Percentiles rank a stretch among this genome's conserved stretches.
These are phyloP conservation scores for Aegilops longissima DNA, from an alignment of 176 grass and related monocot genomes.

Conservation along the genomic window DNA sequence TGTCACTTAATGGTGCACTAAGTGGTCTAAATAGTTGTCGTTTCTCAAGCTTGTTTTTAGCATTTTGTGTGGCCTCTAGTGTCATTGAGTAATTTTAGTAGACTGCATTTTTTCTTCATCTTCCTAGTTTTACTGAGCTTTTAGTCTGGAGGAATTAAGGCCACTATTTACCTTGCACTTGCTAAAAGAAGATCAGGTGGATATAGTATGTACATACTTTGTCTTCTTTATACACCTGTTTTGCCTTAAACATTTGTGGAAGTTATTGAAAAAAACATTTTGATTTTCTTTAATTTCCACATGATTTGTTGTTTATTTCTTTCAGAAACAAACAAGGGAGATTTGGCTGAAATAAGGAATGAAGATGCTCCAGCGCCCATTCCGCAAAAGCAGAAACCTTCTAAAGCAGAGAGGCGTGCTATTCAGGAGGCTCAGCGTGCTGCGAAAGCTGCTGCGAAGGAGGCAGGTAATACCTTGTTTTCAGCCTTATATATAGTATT, in stretches of 20 bases:
- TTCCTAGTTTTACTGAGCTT: not conserved
- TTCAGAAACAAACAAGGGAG: slow-evolving; percentile 64
- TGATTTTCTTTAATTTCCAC: not conserved
- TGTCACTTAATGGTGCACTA: slow-evolving; percentile 1
- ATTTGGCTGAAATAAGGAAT: slow-evolving; percentile 35
- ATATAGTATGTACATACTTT: not conserved
- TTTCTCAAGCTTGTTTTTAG: not conserved
- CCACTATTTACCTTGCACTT: not conserved
- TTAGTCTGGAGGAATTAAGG: not conserved
- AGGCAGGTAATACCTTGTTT: slow-evolving; percentile 42
- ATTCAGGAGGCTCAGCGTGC: slow-evolving; percentile 59
- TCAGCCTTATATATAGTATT: slow-evolving; percentile 2
- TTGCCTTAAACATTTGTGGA: slow-evolving; percentile 2
- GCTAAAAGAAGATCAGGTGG: not conserved
- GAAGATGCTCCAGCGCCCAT: slow-evolving; percentile 28
- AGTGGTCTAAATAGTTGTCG: not conserved
- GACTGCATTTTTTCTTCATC: not conserved
- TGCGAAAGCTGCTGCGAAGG: slow-evolving; percentile 56
- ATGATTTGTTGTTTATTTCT: slow-evolving; percentile 17
- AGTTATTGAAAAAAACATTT: not conserved
- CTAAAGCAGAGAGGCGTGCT: slow-evolving; percentile 55
- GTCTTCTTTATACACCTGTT: not conserved
- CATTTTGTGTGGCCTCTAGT: not conserved
- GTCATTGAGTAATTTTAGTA: not conserved
- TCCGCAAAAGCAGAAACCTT: slow-evolving; percentile 68